A percentile compares a stretch with the other conserved stretches of the same genome.
Conservation (phyloP, 2,329 filamentous ascomycete species). For the Colletotrichum salicis region DNA sequence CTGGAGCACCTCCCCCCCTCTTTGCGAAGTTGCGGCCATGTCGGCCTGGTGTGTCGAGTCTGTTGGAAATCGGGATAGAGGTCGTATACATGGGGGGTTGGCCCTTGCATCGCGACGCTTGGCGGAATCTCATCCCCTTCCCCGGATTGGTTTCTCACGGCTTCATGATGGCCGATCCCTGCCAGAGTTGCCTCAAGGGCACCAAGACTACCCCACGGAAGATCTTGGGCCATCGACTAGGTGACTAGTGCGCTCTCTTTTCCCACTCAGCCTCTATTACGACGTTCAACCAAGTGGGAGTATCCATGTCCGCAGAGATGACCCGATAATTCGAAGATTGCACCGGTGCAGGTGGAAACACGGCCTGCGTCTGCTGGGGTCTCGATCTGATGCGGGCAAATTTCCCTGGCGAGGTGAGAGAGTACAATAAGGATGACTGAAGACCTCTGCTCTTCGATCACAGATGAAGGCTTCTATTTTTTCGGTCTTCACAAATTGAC, state of each 20-base stretch:
- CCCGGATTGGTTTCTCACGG: slow-evolving; percentile 7
- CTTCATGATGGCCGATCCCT: neutral
- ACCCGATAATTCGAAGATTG: neutral
- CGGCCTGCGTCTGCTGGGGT: neutral
- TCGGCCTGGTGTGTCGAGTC: neutral
- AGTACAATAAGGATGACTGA: neutral
- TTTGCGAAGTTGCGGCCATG: neutral
- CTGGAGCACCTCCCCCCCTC: neutral
- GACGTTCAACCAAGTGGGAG: slow-evolving; percentile 1
- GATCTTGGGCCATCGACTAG: neutral
- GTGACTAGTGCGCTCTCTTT: neutral
- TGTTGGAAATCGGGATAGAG: neutral
- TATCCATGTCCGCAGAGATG: slow-evolving; percentile 6
- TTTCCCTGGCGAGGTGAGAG: neutral
- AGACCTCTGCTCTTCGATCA: neutral
- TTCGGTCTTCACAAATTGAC: neutral
- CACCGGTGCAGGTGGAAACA: neutral
- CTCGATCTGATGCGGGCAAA: neutral
- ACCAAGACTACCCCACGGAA: slow-evolving; percentile 9
- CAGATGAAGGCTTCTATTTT: neutral
- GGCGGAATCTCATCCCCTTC: neutral
- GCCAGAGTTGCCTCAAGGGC: neutral
- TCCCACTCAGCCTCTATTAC: slow-evolving; percentile 19
- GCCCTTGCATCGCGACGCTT: neutral
- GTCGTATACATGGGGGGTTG: neutral